phyloP scores from a whole-genome alignment of 345 rosid species.

The Syzygium jambos region DNA sequence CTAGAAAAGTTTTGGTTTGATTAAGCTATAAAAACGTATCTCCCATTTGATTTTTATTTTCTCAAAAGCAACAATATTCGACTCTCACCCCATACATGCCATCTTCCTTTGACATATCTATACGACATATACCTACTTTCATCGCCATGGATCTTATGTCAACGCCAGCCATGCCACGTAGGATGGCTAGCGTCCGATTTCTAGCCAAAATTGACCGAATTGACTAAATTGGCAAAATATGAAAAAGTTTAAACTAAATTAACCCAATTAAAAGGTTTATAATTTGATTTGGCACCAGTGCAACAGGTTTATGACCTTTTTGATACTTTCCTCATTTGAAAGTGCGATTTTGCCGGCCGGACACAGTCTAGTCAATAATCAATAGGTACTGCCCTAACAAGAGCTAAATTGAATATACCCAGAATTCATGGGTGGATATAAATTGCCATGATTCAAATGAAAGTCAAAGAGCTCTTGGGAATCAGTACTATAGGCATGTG shows the following conservation, averaged over 20 bases:
- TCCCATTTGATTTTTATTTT: neutral
- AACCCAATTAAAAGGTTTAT: too few relatives aligned
- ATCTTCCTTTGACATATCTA: neutral
- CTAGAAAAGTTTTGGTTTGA: neutral
- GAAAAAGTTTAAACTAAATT: too few relatives aligned
- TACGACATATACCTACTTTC: neutral
- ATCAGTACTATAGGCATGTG: neutral
- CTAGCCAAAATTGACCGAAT: too few relatives aligned
- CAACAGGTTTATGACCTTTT: too few relatives aligned
- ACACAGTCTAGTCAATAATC: neutral
- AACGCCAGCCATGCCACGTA: too few relatives aligned
- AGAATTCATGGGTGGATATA: neutral
- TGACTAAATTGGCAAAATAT: too few relatives aligned
- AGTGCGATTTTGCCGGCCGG: neutral
- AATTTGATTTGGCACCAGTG: too few relatives aligned
- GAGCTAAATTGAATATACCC: neutral
- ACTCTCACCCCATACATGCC: neutral
- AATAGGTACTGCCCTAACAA: neutral
- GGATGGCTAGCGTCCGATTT: too few relatives aligned
- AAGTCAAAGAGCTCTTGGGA: neutral
- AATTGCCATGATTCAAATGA: neutral
- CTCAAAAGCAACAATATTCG: neutral
- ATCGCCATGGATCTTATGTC: neutral
- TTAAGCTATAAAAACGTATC: neutral
- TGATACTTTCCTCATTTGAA: neutral